Evolutionary conservation across 331 rosid genomes (phyloP).

Genomic region (Telfairia occidentalis): DNA sequence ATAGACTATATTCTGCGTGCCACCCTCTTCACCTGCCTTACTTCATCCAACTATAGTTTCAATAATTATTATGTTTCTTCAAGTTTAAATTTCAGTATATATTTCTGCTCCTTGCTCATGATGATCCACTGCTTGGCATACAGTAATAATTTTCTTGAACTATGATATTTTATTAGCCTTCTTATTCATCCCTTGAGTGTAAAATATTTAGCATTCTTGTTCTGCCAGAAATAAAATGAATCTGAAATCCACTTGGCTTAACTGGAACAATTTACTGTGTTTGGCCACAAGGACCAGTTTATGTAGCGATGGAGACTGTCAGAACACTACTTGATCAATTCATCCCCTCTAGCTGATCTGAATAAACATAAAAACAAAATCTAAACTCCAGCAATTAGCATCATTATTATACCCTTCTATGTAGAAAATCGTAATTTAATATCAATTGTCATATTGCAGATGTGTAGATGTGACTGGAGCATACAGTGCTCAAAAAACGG

Average conservation of each 20-base stretch:
- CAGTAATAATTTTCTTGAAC: not conserved
- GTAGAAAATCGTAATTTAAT: constrained; percentile 5
- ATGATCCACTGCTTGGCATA: not conserved
- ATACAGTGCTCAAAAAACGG: constrained; percentile 91
- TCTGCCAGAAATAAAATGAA: not conserved
- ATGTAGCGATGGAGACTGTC: not conserved
- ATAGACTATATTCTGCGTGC: not conserved
- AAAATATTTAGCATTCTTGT: not conserved
- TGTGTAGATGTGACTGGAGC: constrained; percentile 94
- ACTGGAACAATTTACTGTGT: not conserved
- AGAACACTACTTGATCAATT: not conserved
- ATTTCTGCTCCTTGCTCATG: not conserved
- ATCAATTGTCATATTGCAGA: constrained; percentile 38
- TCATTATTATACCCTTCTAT: not conserved
- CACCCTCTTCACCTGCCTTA: not conserved
- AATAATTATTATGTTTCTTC: not conserved
- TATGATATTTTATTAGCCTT: not conserved
- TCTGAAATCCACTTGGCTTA: not conserved
- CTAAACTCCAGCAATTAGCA: not conserved
- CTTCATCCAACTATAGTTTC: not conserved
- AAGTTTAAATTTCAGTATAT: not conserved
- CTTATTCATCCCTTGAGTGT: not conserved
- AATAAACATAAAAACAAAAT: not conserved
- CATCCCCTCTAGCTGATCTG: not conserved
- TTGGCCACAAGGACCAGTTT: not conserved